Conservation (phyloP, 1,284 basidiomycete genomes). For the Grifola frondosa region DNA sequence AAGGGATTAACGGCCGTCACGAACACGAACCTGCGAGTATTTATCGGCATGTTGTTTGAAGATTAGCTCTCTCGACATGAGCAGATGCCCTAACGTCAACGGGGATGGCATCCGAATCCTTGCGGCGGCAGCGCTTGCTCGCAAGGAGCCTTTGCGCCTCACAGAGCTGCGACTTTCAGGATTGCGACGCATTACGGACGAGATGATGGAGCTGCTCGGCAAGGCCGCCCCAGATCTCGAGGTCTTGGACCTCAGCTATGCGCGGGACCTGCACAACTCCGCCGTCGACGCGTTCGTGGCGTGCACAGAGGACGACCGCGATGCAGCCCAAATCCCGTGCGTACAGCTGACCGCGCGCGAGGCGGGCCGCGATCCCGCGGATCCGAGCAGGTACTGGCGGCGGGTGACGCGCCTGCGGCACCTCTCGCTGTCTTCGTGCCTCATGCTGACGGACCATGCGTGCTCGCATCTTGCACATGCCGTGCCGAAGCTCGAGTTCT, state of each 20-base stretch:
- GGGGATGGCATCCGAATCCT: slow-evolving; percentile 58
- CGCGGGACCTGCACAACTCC: slow-evolving; percentile 69
- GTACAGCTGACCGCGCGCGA: slow-evolving; percentile 60
- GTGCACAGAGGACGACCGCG: slow-evolving; percentile 44
- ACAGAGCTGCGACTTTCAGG: slow-evolving; percentile 67
- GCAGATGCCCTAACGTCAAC: slow-evolving; percentile 70
- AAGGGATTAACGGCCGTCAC: slow-evolving; percentile 70
- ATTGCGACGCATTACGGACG: slow-evolving; percentile 57
- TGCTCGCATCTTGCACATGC: slow-evolving; percentile 71
- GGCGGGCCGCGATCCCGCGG: slow-evolving; percentile 58
- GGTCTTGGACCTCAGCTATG: slow-evolving; percentile 80
- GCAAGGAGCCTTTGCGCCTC: slow-evolving; percentile 47
- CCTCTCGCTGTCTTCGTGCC: slow-evolving; percentile 75
- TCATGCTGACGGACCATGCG: slow-evolving; percentile 70
- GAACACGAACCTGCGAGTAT: slow-evolving; percentile 69
- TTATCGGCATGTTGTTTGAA: slow-evolving; percentile 56
- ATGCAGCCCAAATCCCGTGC: slow-evolving; percentile 31
- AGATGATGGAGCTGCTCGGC: slow-evolving; percentile 60
- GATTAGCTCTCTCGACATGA: slow-evolving; percentile 68
- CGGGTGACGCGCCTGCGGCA: slow-evolving; percentile 76
- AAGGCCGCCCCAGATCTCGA: slow-evolving; percentile 70
- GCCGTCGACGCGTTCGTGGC: slow-evolving; percentile 72
- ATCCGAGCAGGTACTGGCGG: slow-evolving; percentile 50
- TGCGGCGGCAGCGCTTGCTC: slow-evolving; percentile 40
- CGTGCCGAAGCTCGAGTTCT: slow-evolving; percentile 73